These are phyloP conservation scores for Ramaria sp. DNA, from an alignment of 768 basidiomycete species.

Conservation along the genomic window DNA sequence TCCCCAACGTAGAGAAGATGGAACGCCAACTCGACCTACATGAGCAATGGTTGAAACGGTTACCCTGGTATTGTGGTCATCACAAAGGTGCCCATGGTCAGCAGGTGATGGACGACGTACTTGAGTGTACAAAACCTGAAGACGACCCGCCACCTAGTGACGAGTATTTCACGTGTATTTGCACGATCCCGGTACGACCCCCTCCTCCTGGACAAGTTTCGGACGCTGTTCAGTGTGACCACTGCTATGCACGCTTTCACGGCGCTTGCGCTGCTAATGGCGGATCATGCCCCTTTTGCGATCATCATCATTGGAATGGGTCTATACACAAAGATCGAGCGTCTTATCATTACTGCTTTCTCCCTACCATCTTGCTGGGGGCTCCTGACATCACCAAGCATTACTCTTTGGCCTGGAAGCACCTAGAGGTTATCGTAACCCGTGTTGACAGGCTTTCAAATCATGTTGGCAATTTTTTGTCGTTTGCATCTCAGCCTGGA, in stretches of 20 bases:
- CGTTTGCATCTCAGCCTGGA: slow-evolving; percentile 54
- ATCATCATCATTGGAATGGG: slow-evolving; percentile 87
- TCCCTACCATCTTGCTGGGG: slow-evolving; percentile 54
- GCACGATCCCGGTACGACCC: slow-evolving; percentile 63
- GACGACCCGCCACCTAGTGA: slow-evolving; percentile 72
- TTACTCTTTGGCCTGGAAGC: slow-evolving; percentile 73
- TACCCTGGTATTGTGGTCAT: slow-evolving; percentile 72
- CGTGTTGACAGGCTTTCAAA: slow-evolving; percentile 65
- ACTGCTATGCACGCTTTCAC: slow-evolving; percentile 80
- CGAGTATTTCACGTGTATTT: slow-evolving; percentile 82
- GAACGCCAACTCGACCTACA: slow-evolving; percentile 59
- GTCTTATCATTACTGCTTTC: slow-evolving; percentile 73
- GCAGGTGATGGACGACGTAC: slow-evolving; percentile 60
- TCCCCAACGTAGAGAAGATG: slow-evolving; percentile 65
- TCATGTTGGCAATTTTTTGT: slow-evolving; percentile 71
- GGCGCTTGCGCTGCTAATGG: slow-evolving; percentile 77
- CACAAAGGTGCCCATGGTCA: slow-evolving; percentile 57
- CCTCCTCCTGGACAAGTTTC: slow-evolving; percentile 66
- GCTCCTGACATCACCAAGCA: slow-evolving; percentile 74
- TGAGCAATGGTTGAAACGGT: slow-evolving; percentile 57
- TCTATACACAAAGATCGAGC: slow-evolving; percentile 65
- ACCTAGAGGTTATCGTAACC: slow-evolving; percentile 71
- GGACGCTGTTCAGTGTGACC: slow-evolving; percentile 85
- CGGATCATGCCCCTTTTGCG: slow-evolving; percentile 88
- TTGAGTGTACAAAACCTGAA: slow-evolving; percentile 62